phyloP scores from a whole-genome alignment of 768 basidiomycete species.

The Nevesoporus exiguus region DNA sequence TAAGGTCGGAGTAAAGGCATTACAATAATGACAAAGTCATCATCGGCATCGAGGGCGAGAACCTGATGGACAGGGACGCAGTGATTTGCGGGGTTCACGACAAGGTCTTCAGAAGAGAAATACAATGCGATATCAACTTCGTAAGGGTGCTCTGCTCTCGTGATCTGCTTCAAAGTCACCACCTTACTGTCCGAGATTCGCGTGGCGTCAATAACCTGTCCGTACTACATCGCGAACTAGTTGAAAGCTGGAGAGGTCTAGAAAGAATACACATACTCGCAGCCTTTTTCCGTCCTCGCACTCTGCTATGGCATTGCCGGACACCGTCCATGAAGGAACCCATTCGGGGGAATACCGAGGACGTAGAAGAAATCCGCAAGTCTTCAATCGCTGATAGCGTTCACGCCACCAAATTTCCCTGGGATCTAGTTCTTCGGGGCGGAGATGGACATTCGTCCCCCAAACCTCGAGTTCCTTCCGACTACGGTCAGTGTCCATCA shows the following conservation, averaged over 20 bases:
- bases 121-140: slow-evolving; percentile 32
- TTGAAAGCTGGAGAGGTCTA: background rate
- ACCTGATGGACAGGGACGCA: slow-evolving; percentile 32
- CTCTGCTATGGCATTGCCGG: background rate
- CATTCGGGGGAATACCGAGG: background rate
- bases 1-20: slow-evolving; percentile 8
- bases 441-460: background rate
- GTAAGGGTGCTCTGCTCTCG: slow-evolving; percentile 9
- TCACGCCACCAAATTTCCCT: background rate
- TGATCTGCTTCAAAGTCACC: slow-evolving; percentile 31
- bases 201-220: slow-evolving; percentile 26
- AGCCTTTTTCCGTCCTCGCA: background rate
- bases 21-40: background rate
- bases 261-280: background rate
- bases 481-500: background rate
- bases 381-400: background rate
- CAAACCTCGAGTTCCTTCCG: background rate
- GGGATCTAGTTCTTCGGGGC: background rate
- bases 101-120: slow-evolving; percentile 8
- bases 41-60: slow-evolving; percentile 9
- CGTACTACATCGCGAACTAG: background rate
- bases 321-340: background rate
- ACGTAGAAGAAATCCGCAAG: background rate
- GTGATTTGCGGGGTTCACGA: slow-evolving; percentile 26
- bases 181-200: slow-evolving; percentile 23